Conservation (phyloP, 306 rosid genomes). For the Cucumis sativus region Cucumber_9930_V3 NC_026657.2:38897001-38897500, state of each 20-base stretch:
- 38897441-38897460: conserved; percentile 36
- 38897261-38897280: conserved; percentile 87
- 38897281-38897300: conserved; percentile 68
- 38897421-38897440: neutral
- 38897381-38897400: conserved; percentile 49
- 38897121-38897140: neutral
- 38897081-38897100: too few relatives aligned
- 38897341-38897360: conserved; percentile 60
- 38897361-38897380: conserved; percentile 58
- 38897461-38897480: conserved; percentile 53
- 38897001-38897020: conserved; percentile 1
- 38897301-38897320: conserved; percentile 56
- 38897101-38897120: neutral
- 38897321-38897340: conserved; percentile 49
- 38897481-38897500: conserved; percentile 67
- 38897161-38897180: conserved; percentile 38
- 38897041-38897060: conserved; percentile 23
- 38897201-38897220: conserved; percentile 43
- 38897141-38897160: conserved; percentile 34
- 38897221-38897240: conserved; percentile 50
- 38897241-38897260: conserved; percentile 70
- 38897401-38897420: conserved; percentile 44
- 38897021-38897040: conserved; percentile 30
- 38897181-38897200: conserved; percentile 30
- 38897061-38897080: neutral